A percentile compares a stretch with the other conserved stretches of the same genome.
Conservation (phyloP, 2,329 filamentous ascomycete species). For the Didymosphaeria variabile region DNA sequence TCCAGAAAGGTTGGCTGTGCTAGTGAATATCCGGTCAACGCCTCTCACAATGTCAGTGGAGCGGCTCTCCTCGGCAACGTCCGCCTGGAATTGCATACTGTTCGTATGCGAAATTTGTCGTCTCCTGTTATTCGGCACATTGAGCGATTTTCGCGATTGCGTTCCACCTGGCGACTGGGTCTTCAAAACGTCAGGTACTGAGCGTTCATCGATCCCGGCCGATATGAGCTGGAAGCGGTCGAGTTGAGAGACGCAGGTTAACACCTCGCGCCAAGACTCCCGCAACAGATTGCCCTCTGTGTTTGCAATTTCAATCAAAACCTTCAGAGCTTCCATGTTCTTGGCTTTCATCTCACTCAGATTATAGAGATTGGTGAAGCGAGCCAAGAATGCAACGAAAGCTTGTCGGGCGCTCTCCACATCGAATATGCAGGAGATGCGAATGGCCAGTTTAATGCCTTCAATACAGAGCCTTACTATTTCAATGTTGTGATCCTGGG, state of each 20-base stretch:
- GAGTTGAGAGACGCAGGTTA: constrained; percentile 94
- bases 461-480: constrained; percentile 93
- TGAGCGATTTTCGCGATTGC: constrained; percentile 72
- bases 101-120: constrained; percentile 57
- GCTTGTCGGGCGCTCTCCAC: constrained; percentile 92
- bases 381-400: constrained; percentile 90
- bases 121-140: constrained; percentile 63
- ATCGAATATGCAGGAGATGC: constrained; percentile 92
- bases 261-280: constrained; percentile 92
- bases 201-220: constrained; percentile 90
- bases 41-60: constrained; percentile 92
- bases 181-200: constrained; percentile 85
- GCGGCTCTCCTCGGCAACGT: constrained; percentile 90
- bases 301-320: constrained; percentile 88
- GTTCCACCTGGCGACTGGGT: constrained; percentile 71
- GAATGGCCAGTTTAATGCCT: constrained; percentile 91
- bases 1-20: constrained; percentile 90
- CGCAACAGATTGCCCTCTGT: constrained; percentile 90
- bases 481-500: constrained; percentile 93
- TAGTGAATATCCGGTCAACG: constrained; percentile 96
- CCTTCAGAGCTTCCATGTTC: constrained; percentile 93
- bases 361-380: constrained; percentile 96
- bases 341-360: constrained; percentile 94
- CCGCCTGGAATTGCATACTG: constrained; percentile 67
- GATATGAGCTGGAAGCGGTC: constrained; percentile 95